These are phyloP conservation scores for Pugionium cornutum DNA, from an alignment of 345 rosid genomes.

Conservation along the genomic window DNA sequence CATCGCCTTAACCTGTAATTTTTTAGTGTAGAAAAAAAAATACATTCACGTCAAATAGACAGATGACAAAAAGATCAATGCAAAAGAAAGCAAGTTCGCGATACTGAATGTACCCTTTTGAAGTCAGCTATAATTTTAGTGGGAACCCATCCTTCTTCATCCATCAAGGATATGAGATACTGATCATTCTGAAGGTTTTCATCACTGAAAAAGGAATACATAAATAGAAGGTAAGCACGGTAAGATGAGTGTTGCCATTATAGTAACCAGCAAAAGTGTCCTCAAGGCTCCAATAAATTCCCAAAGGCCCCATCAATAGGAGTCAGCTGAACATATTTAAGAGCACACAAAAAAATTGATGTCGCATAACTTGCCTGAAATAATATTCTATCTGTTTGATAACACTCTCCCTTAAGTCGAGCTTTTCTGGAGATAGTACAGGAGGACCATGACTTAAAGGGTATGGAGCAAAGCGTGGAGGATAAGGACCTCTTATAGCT, in stretches of 20 bases:
- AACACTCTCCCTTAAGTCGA: conserved; percentile 55
- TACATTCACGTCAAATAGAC: background rate
- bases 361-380: conserved; percentile 66
- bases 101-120: conserved; percentile 63
- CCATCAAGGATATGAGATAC: conserved; percentile 81
- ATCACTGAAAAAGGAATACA: conserved; percentile 59
- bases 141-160: conserved; percentile 91
- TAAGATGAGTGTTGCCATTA: conserved; percentile 2
- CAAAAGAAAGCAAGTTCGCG: conserved; percentile 24
- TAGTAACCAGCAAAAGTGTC: background rate
- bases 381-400: conserved; percentile 84
- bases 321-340: background rate
- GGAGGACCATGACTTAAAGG: conserved; percentile 59
- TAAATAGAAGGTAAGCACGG: background rate
- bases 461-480: conserved; percentile 60
- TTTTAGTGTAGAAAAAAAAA: conserved; percentile 7
- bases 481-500: conserved; percentile 63
- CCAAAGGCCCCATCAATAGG: background rate
- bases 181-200: conserved; percentile 74
- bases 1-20: conserved; percentile 81
- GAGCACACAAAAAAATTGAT: too few relatives aligned
- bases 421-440: conserved; percentile 48
- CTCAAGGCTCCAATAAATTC: conserved; percentile 7
- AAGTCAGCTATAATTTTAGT: conserved; percentile 69
- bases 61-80: background rate